Conservation (phyloP, 2,329 filamentous ascomycete species). For the Talaromyces sp. region DNA sequence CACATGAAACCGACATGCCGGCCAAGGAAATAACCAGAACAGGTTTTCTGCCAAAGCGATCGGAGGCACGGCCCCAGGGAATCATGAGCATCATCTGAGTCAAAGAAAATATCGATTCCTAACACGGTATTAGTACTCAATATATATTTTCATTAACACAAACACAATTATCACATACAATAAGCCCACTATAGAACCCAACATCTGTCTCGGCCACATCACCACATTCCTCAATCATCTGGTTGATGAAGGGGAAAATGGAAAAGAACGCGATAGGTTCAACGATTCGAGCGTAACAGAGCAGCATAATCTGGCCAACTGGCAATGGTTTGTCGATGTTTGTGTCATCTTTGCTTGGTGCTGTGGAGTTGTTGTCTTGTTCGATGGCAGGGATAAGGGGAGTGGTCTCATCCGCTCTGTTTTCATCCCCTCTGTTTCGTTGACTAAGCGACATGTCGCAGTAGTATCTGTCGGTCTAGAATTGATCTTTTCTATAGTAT, state of each 20-base stretch:
- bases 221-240: conserved; percentile 68
- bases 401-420: background rate
- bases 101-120: conserved; percentile 62
- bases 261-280: conserved; percentile 80
- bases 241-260: conserved; percentile 74
- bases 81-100: conserved; percentile 77
- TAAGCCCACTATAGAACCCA: conserved; percentile 74
- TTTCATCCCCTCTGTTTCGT: background rate
- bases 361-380: background rate
- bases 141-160: too few species aligned
- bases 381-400: background rate
- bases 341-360: conserved; percentile 22
- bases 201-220: conserved; percentile 59
- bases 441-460: background rate
- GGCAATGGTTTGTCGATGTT: conserved; percentile 48
- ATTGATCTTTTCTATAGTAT: background rate
- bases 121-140: background rate
- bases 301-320: conserved; percentile 61
- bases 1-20: conserved; percentile 58
- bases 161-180: conserved; percentile 48
- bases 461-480: background rate
- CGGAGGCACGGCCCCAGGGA: conserved; percentile 63
- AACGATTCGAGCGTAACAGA: conserved; percentile 67
- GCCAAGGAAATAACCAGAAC: conserved; percentile 62
- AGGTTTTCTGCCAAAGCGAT: conserved; percentile 67